Conservation (phyloP, 2,329 filamentous ascomycete genomes). For the Orbilia javanica region DNA sequence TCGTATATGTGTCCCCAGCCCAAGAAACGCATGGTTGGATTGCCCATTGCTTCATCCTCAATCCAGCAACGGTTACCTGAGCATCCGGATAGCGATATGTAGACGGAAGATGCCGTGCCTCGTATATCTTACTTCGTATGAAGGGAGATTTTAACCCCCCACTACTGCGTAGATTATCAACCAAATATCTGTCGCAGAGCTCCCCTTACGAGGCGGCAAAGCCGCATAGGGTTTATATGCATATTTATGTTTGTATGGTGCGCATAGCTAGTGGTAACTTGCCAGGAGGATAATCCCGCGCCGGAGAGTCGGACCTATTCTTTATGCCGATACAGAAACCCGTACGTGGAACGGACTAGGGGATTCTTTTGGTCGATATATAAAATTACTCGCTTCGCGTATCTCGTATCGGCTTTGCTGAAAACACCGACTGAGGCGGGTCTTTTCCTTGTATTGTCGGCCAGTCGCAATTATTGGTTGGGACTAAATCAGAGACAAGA, state of each 20-base stretch:
- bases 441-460: conserved; percentile 22
- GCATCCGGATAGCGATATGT: neutral
- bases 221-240: neutral
- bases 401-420: conserved; percentile 34
- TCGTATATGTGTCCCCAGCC: neutral
- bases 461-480: neutral
- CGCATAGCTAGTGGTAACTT: neutral
- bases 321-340: conserved; percentile 2
- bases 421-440: conserved; percentile 30
- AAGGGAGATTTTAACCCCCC: neutral
- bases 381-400: conserved; percentile 36
- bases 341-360: neutral
- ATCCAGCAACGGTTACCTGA: neutral
- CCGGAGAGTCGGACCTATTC: conserved; percentile 26
- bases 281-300: neutral
- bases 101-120: neutral
- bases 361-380: conserved; percentile 2
- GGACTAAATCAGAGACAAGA: neutral
- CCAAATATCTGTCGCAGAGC: neutral
- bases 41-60: neutral
- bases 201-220: neutral
- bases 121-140: neutral
- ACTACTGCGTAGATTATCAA: too few relatives aligned
- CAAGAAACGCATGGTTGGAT: neutral
- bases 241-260: neutral